Evolutionary conservation across 2,329 filamentous ascomycete species (phyloP).

Genomic region (Magnaporthiopsis poae): DNA sequence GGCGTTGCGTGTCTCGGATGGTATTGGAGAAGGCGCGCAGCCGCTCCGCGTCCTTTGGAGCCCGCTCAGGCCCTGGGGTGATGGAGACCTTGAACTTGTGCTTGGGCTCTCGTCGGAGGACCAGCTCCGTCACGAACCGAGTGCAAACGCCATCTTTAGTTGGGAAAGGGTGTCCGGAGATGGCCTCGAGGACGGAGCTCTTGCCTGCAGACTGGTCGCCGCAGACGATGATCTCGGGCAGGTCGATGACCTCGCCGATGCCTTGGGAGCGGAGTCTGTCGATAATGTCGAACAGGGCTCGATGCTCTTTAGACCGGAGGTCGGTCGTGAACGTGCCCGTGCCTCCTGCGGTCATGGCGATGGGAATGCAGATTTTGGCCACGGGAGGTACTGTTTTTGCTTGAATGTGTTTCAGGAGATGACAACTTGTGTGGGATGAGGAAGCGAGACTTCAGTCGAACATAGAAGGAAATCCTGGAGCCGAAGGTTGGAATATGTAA

Average conservation of each 20-base stretch:
- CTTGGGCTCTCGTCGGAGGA: constrained; percentile 36
- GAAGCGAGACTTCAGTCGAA: too few relatives aligned
- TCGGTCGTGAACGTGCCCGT: not conserved
- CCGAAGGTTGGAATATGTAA: too few relatives aligned
- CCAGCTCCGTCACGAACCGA: constrained; percentile 52
- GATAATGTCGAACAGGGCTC: constrained; percentile 29
- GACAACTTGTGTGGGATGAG: too few relatives aligned
- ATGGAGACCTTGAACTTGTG: constrained; percentile 28
- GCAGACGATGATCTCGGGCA: constrained; percentile 45
- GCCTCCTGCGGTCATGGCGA: not conserved
- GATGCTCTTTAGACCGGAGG: constrained; percentile 22
- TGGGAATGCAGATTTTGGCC: too few relatives aligned
- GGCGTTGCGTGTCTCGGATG: constrained; percentile 13
- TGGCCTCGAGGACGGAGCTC: constrained; percentile 54
- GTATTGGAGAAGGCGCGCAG: constrained; percentile 19
- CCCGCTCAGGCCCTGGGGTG: constrained; percentile 22
- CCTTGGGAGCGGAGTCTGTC: constrained; percentile 28
- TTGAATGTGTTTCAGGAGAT: not conserved
- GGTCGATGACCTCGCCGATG: constrained; percentile 27
- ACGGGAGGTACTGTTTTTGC: not conserved
- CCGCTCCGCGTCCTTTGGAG: constrained; percentile 17
- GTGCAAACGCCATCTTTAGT: constrained; percentile 50
- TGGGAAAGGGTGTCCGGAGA: constrained; percentile 52
- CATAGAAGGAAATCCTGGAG: too few relatives aligned
- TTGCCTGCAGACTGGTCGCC: constrained; percentile 56